phyloP scores from a whole-genome alignment of 805 yeast species.

The Debaryomyces tyrocola region DNA sequence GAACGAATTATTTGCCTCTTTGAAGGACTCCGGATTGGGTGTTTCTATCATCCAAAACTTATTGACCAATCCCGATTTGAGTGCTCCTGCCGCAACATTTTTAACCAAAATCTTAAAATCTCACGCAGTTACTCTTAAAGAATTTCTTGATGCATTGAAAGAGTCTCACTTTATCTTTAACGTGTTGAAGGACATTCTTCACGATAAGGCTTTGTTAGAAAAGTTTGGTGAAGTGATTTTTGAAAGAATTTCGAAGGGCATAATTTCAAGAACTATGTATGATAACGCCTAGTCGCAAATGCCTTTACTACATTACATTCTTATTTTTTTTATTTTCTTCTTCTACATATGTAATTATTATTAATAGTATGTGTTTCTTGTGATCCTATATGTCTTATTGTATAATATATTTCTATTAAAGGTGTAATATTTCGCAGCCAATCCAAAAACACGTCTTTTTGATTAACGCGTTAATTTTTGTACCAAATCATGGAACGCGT shows the following conservation, averaged over 20 bases:
- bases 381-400: too few relatives aligned
- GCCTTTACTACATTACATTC: too few relatives aligned
- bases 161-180: conserved; percentile 17
- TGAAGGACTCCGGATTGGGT: conserved; percentile 26
- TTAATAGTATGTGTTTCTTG: too few relatives aligned
- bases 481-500: not conserved
- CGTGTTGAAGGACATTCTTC: conserved; percentile 17
- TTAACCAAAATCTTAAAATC: conserved; percentile 21
- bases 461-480: conserved; percentile 2
- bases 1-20: conserved; percentile 18
- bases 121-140: conserved; percentile 19
- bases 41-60: conserved; percentile 22
- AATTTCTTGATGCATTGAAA: conserved; percentile 18
- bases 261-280: conserved; percentile 12
- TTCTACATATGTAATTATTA: too few relatives aligned
- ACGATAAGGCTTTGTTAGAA: conserved; percentile 17
- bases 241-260: conserved; percentile 18
- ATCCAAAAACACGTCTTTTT: not conserved
- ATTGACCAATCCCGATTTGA: conserved; percentile 25
- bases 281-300: not conserved
- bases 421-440: conserved; percentile 3
- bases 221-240: conserved; percentile 16
- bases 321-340: too few relatives aligned
- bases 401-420: too few relatives aligned
- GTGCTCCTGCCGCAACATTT: conserved; percentile 27